A percentile compares a stretch with the other conserved stretches of the same genome.
phyloP scores from a whole-genome alignment of 2,329 filamentous ascomycete species.

The Corynespora cassiicola region DNA sequence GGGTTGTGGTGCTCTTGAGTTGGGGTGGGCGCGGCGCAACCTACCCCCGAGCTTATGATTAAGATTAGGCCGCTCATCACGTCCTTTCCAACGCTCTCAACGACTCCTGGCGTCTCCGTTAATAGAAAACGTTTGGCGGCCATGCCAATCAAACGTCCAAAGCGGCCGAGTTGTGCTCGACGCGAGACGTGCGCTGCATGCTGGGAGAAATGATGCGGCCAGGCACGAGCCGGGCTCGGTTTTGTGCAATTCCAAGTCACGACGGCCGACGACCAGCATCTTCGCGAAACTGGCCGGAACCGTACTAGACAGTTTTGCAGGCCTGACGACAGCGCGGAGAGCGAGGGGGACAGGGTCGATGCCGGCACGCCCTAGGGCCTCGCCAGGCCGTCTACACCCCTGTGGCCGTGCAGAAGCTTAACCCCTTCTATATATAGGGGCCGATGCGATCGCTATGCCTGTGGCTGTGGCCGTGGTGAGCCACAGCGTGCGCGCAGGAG shows the following conservation, averaged over 20 bases:
- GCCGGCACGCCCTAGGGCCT: constrained; percentile 24
- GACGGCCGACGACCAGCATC: constrained; percentile 15
- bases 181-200: constrained; percentile 30
- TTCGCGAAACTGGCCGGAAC: constrained; percentile 29
- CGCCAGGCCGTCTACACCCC: constrained; percentile 19
- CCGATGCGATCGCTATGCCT: neutral
- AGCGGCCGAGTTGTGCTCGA: constrained; percentile 15
- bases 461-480: too few species aligned
- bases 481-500: too few species aligned
- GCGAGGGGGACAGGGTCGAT: constrained; percentile 22
- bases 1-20: constrained; percentile 10
- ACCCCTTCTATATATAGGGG: too few species aligned
- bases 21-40: constrained; percentile 22
- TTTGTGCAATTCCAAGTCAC: constrained; percentile 8
- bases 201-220: too few species aligned
- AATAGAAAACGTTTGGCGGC: constrained; percentile 20
- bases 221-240: constrained; percentile 16
- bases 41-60: constrained; percentile 32
- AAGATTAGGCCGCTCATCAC: constrained; percentile 25
- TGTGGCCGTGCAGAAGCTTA: constrained; percentile 32
- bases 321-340: constrained; percentile 11
- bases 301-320: constrained; percentile 18
- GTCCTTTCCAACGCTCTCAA: constrained; percentile 15
- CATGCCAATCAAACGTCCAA: constrained; percentile 28
- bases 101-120: constrained; percentile 17